Conservation (phyloP, 208 protist genomes). For the Leishmania aethiopica region DNA sequence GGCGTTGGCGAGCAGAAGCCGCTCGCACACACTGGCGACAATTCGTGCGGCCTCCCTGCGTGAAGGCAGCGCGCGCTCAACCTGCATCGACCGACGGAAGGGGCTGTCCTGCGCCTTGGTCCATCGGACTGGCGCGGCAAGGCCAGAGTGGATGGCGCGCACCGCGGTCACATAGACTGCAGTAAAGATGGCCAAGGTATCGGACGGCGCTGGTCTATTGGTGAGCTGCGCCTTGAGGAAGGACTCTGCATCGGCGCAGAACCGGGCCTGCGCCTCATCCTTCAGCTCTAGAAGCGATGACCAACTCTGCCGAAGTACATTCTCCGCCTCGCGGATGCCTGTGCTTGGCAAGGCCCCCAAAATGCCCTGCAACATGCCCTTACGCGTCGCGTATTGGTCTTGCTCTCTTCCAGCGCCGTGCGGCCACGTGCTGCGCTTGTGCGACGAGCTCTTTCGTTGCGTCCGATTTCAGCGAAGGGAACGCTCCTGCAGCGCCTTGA, state of each 20-base stretch:
- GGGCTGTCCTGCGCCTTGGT: constrained; percentile 7
- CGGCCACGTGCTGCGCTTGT: not conserved
- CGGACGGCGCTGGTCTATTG: not conserved
- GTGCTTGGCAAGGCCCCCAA: not conserved
- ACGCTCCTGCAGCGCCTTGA: not conserved
- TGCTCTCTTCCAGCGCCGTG: not conserved
- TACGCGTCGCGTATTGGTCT: not conserved
- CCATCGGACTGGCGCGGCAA: constrained; percentile 25
- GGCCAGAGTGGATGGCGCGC: constrained; percentile 21
- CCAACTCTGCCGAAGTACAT: not conserved
- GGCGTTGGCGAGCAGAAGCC: constrained; percentile 11
- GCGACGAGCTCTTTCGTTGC: not conserved
- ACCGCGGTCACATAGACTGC: constrained; percentile 11
- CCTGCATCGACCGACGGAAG: constrained; percentile 1
- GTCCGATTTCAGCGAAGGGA: not conserved
- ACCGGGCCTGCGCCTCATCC: not conserved
- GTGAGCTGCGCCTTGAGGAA: constrained; percentile 1
- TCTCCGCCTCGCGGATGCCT: not conserved
- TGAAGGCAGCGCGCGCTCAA: not conserved
- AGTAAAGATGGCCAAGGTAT: not conserved
- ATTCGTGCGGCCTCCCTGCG: constrained; percentile 1
- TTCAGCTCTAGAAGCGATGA: not conserved
- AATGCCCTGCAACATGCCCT: not conserved
- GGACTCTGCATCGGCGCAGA: constrained; percentile 1
- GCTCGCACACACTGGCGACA: constrained; percentile 21